These are phyloP conservation scores for Lobosporangium transversale DNA, from an alignment of 192 early-diverging fungal species.

Conservation along the genomic window DNA sequence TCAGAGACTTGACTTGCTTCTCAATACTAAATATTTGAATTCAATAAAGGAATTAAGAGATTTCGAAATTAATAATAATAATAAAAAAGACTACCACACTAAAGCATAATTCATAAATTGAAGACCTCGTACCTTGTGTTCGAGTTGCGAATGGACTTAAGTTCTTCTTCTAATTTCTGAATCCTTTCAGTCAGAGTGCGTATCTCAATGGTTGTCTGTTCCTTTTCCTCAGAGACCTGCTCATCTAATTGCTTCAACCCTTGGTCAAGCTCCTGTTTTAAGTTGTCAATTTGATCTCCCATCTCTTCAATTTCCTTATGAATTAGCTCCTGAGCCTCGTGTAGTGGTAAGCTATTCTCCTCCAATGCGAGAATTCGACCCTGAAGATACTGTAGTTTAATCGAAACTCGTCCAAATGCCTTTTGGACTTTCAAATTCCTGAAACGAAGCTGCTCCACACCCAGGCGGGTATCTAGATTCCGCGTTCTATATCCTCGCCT, in stretches of 20 bases:
- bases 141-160: constrained; percentile 20
- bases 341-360: constrained; percentile 35
- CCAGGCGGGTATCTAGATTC: constrained; percentile 36
- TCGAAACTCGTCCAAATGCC: constrained; percentile 43
- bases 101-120: too few relatives aligned
- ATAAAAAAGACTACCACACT: background rate
- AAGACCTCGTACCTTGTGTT: constrained; percentile 28
- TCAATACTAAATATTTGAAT: constrained; percentile 18
- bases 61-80: background rate
- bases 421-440: constrained; percentile 51
- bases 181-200: constrained; percentile 36
- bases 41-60: too few relatives aligned
- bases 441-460: constrained; percentile 47
- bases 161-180: constrained; percentile 42
- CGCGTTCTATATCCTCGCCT: constrained; percentile 50
- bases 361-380: constrained; percentile 35
- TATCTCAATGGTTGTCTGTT: constrained; percentile 47
- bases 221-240: constrained; percentile 40
- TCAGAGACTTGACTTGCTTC: constrained; percentile 26
- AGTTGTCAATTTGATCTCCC: constrained; percentile 34
- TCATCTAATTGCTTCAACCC: constrained; percentile 45
- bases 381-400: constrained; percentile 49
- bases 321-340: constrained; percentile 41
- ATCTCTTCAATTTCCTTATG: constrained; percentile 50
- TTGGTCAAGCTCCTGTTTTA: constrained; percentile 43